Conservation (phyloP, 768 basidiomycete genomes). For the Leucocoprinus leucothites region DNA sequence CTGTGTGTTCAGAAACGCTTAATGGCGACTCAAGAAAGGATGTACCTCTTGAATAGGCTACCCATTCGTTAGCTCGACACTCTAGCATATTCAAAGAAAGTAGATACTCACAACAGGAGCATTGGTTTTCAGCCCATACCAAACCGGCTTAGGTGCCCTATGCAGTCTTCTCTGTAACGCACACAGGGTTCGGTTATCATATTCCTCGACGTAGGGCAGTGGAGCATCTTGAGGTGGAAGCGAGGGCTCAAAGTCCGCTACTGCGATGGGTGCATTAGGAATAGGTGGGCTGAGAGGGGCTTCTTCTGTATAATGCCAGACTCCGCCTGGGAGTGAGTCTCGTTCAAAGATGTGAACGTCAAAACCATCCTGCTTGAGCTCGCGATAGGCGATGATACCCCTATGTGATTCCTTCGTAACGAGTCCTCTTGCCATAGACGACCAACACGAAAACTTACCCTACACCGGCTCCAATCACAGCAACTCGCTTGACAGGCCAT, state of each 20-base stretch:
- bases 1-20: neutral
- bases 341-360: slow-evolving; percentile 36
- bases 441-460: neutral
- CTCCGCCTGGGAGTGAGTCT: slow-evolving; percentile 35
- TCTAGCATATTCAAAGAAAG: neutral
- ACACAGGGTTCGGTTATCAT: slow-evolving; percentile 19
- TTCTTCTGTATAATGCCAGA: slow-evolving; percentile 42
- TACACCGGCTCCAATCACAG: neutral
- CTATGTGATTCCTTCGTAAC: slow-evolving; percentile 17
- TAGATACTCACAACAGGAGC: slow-evolving; percentile 28
- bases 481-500: neutral
- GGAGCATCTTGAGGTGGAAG: slow-evolving; percentile 28
- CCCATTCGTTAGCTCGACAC: neutral
- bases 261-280: slow-evolving; percentile 28
- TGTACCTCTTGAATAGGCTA: slow-evolving; percentile 24
- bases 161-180: slow-evolving; percentile 24
- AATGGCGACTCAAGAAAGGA: neutral
- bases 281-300: slow-evolving; percentile 31
- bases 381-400: slow-evolving; percentile 33
- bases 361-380: slow-evolving; percentile 30
- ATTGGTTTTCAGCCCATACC: slow-evolving; percentile 32
- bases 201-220: slow-evolving; percentile 27
- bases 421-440: too few species aligned
- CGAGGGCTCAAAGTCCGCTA: slow-evolving; percentile 33
- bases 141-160: slow-evolving; percentile 35